Base-by-base conservation (phyloP, 805 yeast genomes). In the Starmera caribaea region DNA sequence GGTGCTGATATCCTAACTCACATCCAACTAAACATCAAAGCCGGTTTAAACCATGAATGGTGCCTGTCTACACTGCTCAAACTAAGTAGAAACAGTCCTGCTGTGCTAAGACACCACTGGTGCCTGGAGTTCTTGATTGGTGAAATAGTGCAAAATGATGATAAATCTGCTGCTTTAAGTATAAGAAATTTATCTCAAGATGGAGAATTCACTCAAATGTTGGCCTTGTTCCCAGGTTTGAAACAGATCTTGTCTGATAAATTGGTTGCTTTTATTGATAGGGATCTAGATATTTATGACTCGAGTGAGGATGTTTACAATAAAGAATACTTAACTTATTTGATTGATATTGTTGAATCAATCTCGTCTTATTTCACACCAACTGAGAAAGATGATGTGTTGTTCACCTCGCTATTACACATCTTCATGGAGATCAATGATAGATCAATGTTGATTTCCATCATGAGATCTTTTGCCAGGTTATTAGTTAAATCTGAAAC, bases 181-280 rank as follows among this genome's bases (percentile, higher is more conserved):
- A 63, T 92, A 41, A 71, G 97, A 53, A 92, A 92, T 58, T 62
- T 85, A 35, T 74, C 85, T 3, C 95, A 90, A 55, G 96, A 88
- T 56, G 72, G 83, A 11, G 81, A 73, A 35, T 83, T 86, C 51
- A 92, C 95, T 33, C 87, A 83, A 55, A 68, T 80, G 53, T 62
- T 92, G 45, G 82, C 90, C 1, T 66, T 72, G 49, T 64, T 71
- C 41, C 59, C 62, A 16, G 53, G 59, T 15, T 68, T 83, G 34
- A 71, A 73, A 43, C 68, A 61, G 38, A 51, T 78, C 7, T 57
- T 71, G 32, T 65, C 53, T 35, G 54, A 51, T 27, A 65, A 72
- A 11, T 63, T 84, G 42, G 63, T 39, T 2, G 26, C 38, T 17
- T 48, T 26, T 30, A 38, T 54, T 41, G 43, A 65, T 48, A 43